Percentiles rank a stretch among this genome's conserved stretches.
phyloP scores from a whole-genome alignment of 257 asterid genomes.

The Ilex aquifolium region DNA sequence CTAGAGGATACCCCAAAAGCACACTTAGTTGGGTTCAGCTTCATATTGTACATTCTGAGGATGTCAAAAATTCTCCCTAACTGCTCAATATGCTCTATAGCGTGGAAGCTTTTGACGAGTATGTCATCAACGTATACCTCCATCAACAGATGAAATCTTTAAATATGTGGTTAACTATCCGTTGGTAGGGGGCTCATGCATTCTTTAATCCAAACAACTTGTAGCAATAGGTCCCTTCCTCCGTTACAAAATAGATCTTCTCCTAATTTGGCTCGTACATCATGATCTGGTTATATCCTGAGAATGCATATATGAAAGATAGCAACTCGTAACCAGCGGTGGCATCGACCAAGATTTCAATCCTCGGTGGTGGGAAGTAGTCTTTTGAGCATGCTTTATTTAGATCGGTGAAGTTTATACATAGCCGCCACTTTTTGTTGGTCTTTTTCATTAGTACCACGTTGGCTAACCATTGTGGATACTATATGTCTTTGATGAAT shows the following conservation, averaged over 20 bases:
- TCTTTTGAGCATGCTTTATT: not conserved
- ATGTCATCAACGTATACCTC: not conserved
- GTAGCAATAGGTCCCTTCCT: not conserved
- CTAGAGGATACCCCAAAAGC: not conserved
- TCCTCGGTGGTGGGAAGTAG: not conserved
- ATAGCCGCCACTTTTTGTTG: not conserved
- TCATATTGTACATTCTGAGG: not conserved
- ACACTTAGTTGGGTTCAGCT: not conserved
- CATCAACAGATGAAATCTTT: not conserved
- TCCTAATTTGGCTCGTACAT: too few species aligned
- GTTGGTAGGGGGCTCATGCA: not conserved
- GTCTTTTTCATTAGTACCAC: not conserved
- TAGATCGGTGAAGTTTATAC: not conserved
- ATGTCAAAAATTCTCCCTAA: not conserved
- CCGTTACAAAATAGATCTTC: too few species aligned
- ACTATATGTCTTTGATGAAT: not conserved
- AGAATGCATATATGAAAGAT: too few species aligned
- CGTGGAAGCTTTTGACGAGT: not conserved
- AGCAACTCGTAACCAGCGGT: not conserved
- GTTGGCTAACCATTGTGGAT: not conserved
- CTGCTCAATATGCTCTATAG: not conserved
- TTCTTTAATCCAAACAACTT: not conserved
- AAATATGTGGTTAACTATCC: not conserved
- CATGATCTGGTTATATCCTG: too few species aligned
- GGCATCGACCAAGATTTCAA: not conserved